A percentile compares a stretch with the other conserved stretches of the same genome.
These are phyloP conservation scores for Noccaea bulbosa DNA, from an alignment of 345 rosid genomes.

Conservation along the genomic window DNA sequence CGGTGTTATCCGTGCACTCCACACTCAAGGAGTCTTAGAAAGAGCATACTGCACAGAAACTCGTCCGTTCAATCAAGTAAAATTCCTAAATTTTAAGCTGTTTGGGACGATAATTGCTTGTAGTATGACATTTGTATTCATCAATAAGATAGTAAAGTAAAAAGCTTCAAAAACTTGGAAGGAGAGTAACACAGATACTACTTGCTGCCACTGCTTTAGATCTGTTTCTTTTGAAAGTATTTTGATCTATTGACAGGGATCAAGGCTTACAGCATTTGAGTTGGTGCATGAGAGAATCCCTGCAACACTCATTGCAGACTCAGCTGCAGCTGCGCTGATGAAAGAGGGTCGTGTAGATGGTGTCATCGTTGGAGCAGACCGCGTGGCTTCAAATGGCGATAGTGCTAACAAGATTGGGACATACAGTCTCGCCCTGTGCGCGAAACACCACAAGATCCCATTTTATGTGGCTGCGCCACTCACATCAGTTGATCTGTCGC, in stretches of 20 bases:
- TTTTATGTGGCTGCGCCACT: constrained; percentile 93
- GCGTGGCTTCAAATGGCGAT: constrained; percentile 95
- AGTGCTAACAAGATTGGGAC: constrained; percentile 99
- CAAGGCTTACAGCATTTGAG: constrained; percentile 96
- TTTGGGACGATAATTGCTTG: not conserved
- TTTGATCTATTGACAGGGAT: constrained; percentile 58
- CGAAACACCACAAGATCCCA: constrained; percentile 68
- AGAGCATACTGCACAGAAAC: constrained; percentile 98
- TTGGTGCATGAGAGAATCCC: constrained; percentile 88
- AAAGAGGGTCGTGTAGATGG: constrained; percentile 76
- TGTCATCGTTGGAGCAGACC: constrained; percentile 92
- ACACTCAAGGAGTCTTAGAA: constrained; percentile 64
- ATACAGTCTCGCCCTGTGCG: constrained; percentile 87
- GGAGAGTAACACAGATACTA: no score
- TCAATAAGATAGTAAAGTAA: constrained; percentile 6
- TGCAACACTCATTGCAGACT: constrained; percentile 87
- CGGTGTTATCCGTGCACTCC: constrained; percentile 89
- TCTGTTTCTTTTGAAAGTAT: not conserved
- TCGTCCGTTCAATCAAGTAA: constrained; percentile 96
- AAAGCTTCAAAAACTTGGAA: no score
- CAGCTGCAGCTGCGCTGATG: constrained; percentile 95
- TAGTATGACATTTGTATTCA: not conserved
- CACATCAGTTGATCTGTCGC: constrained; percentile 82
- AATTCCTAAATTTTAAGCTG: not conserved
- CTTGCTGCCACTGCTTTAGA: not conserved